Evolutionary conservation across 2,329 filamentous ascomycete species (phyloP).

Genomic region (Trichoderma semiorbis): DNA sequence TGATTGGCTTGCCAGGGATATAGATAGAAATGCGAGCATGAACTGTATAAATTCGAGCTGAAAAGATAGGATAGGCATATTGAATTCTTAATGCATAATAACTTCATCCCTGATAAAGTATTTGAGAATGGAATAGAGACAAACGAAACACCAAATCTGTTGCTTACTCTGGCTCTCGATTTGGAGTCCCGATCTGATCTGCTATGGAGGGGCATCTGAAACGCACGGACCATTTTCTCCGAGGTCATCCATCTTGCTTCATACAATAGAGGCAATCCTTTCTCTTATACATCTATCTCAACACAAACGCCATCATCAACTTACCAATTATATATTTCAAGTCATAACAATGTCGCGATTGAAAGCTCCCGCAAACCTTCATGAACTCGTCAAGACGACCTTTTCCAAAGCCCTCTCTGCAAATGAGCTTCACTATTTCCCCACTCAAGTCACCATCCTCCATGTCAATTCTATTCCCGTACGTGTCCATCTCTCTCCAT

Average conservation of each 20-base stretch:
- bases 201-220: neutral
- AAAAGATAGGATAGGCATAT: neutral
- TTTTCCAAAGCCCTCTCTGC: slow-evolving; percentile 47
- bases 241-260: neutral
- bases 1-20: slow-evolving; percentile 52
- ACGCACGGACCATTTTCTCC: slow-evolving; percentile 7
- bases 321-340: neutral
- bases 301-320: neutral
- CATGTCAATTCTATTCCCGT: slow-evolving; percentile 43
- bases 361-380: slow-evolving; percentile 45
- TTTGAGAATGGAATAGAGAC: neutral
- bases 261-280: neutral
- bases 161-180: neutral
- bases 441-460: slow-evolving; percentile 51
- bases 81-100: neutral
- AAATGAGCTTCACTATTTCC: slow-evolving; percentile 52
- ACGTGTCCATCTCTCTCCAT: slow-evolving; percentile 18
- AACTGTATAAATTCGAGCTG: neutral
- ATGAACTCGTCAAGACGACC: slow-evolving; percentile 47
- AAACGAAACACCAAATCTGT: neutral
- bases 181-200: neutral
- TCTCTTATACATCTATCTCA: neutral
- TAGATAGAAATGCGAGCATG: slow-evolving; percentile 27
- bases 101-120: neutral
- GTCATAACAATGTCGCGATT: slow-evolving; percentile 34